phyloP scores from a whole-genome alignment of 371 early-diverging fungal genomes.

The Lichtheimia ramosa region DNA sequence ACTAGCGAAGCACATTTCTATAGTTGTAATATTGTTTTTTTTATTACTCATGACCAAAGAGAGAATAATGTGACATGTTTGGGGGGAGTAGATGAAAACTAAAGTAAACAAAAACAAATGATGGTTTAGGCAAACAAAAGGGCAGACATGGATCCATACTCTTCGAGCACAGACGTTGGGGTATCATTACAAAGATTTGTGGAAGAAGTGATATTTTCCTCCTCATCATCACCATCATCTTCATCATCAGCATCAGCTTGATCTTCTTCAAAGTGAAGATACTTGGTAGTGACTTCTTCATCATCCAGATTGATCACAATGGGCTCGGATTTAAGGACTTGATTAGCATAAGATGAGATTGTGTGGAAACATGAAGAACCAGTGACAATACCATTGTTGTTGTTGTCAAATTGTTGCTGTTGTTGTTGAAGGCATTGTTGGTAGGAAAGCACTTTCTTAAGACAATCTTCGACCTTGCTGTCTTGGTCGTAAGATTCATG shows the following conservation, averaged over 20 bases:
- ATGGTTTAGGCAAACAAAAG: slow-evolving; percentile 11
- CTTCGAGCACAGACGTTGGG: slow-evolving; percentile 9
- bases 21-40: too few species aligned
- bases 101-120: too few species aligned
- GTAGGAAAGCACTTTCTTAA: slow-evolving; percentile 10
- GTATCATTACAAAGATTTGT: slow-evolving; percentile 4
- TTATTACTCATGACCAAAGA: too few species aligned
- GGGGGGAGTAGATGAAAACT: too few species aligned
- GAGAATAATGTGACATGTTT: too few species aligned
- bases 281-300: slow-evolving; percentile 19
- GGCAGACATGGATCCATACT: slow-evolving; percentile 24
- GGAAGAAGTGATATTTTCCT: background rate
- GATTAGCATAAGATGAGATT: slow-evolving; percentile 62
- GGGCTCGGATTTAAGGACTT: slow-evolving; percentile 17
- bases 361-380: slow-evolving; percentile 40
- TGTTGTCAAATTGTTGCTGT: slow-evolving; percentile 3
- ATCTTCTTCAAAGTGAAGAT: slow-evolving; percentile 23
- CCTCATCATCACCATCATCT: slow-evolving; percentile 3
- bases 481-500: background rate
- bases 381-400: background rate
- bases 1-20: too few species aligned
- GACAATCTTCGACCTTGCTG: slow-evolving; percentile 12
- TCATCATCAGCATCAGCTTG: slow-evolving; percentile 6
- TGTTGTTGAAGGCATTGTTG: slow-evolving; percentile 15
- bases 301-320: slow-evolving; percentile 26